Evolutionary conservation across 2,329 filamentous ascomycete species (phyloP), one percentile per base, ranked within the genome.

Genomic region (Alternaria dauci): DNA sequence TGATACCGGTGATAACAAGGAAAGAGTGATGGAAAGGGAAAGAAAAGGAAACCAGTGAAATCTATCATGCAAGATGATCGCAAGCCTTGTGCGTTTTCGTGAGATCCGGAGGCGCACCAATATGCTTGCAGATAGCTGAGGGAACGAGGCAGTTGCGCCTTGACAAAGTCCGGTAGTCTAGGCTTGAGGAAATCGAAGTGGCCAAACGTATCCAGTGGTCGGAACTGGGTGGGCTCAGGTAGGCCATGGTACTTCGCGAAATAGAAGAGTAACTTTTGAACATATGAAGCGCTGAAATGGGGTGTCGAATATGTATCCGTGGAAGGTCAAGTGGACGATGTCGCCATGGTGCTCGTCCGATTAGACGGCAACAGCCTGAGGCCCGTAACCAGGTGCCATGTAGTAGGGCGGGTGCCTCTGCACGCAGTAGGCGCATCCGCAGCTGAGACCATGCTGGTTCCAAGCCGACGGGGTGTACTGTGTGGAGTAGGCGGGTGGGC

Each of bases 41-140:
- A 60, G 55, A 64, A 63, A 59, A 57, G 57, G 32, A 38, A 58
- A 63, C 42, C 43, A 52, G 66, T 70, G 55, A 65, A 76, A 78
- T 78, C 76, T 78, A 78, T 76, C 71, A 76, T 78, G 75, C 75
- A 77, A 71, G 64, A 76, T 76, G 69, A 67, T 74, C 70, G 71
- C 72, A 73, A 69, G 67, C 65, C 68, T 69, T 69, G 61, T 73
- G 71, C 69, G 63, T 71, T 77, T 76, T 77, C 74, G 62, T 77
- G 61, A 76, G 69, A 77, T 76, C 74, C 69, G 63, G 68, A 67
- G 63, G 51, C 71, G 71, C 71, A 72, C 74, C 70, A 63, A 73
- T 70, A 72, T 76, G 73, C 68, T 70, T 75, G 63, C 72, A 76
- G 70, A 76, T 74, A 75, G 69, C 72, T 68, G 67, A 70, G 72